A percentile compares a stretch with the other conserved stretches of the same genome.
Conservation (phyloP, 257 asterid species). For the Ilex aquifolium region DNA sequence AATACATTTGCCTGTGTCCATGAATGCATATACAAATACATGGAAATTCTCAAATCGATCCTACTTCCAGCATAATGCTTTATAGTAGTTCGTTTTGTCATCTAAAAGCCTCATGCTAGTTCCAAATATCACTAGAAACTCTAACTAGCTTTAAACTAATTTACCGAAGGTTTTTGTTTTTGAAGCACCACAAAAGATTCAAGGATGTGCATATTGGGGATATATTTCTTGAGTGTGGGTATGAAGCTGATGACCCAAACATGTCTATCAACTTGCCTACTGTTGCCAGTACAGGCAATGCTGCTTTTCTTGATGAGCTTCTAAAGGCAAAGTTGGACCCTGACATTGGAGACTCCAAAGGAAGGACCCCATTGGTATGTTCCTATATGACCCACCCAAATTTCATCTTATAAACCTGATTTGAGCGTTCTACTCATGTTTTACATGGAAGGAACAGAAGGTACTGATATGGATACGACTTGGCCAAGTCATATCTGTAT, state of each 20-base stretch:
- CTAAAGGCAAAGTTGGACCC: conserved; percentile 84
- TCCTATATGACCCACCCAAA: not conserved
- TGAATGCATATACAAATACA: no score
- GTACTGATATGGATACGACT: not conserved
- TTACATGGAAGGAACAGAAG: not conserved
- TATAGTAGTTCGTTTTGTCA: no score
- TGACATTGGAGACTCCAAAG: conserved; percentile 68
- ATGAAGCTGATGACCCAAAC: conserved; percentile 47
- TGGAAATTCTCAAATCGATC: no score
- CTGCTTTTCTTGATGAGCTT: conserved; percentile 83
- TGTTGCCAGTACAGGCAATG: conserved; percentile 80
- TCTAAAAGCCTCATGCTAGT: no score
- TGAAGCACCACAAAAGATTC: conserved; percentile 77
- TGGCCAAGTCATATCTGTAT: not conserved
- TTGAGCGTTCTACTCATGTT: not conserved
- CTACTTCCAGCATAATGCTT: no score
- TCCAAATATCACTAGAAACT: no score
- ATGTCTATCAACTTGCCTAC: conserved; percentile 66
- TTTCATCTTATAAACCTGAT: not conserved
- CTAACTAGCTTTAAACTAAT: no score
- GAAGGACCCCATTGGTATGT: conserved; percentile 78
- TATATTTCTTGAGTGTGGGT: conserved; percentile 52
- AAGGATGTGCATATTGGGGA: conserved; percentile 58
- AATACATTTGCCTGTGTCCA: no score
- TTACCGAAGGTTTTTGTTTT: not conserved